Conservation (phyloP, 78 protist genomes). For the Dictyostelium brefeldianum region DNA sequence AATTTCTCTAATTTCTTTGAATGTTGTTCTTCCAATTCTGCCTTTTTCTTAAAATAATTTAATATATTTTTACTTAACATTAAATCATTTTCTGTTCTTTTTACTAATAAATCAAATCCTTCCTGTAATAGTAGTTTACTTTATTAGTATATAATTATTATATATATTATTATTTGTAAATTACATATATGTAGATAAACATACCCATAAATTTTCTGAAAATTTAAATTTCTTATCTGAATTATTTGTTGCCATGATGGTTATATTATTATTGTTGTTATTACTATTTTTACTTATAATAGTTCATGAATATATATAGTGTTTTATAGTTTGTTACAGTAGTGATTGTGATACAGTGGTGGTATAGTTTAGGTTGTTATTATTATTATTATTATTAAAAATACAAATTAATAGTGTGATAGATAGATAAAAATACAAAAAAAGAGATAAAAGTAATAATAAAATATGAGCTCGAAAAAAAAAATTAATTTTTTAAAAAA, state of each 20-base stretch:
- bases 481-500: background rate
- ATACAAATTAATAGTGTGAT: no score
- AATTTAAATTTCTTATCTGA: constrained; percentile 27
- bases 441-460: background rate
- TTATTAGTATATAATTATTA: background rate
- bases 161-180: background rate
- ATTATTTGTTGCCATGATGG: background rate
- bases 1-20: constrained; percentile 68
- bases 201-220: constrained; percentile 71
- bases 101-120: constrained; percentile 71
- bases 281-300: no score
- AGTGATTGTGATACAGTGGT: no score
- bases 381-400: no score
- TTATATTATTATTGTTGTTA: background rate
- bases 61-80: constrained; percentile 33
- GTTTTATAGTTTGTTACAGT: no score
- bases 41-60: constrained; percentile 53
- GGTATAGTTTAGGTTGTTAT: no score
- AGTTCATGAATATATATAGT: no score
- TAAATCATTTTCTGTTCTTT: constrained; percentile 68
- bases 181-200: background rate
- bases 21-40: constrained; percentile 74
- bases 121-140: constrained; percentile 9
- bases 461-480: background rate
- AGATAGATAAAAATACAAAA: background rate